These are phyloP conservation scores for Geum urbanum DNA, from an alignment of 306 rosid species.

Conservation along the genomic window DNA sequence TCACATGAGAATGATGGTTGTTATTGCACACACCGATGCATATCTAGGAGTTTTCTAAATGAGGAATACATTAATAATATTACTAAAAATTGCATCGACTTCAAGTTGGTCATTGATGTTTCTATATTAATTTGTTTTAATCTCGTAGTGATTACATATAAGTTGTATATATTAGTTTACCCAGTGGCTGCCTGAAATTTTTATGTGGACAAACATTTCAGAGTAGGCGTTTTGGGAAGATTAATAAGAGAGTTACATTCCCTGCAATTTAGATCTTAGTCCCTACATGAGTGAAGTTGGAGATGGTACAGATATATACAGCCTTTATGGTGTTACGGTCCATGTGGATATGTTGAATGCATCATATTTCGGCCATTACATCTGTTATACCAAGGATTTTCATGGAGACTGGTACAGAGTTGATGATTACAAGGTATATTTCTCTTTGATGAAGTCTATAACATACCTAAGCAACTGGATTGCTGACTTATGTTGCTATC, in stretches of 20 bases:
- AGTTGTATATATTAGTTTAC: constrained; percentile 10
- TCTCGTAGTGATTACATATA: not conserved
- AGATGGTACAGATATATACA: constrained; percentile 63
- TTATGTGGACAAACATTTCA: constrained; percentile 35
- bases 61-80: not conserved
- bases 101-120: constrained; percentile 7
- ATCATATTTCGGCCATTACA: constrained; percentile 90
- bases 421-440: constrained; percentile 76
- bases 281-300: constrained; percentile 84
- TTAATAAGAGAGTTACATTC: constrained; percentile 84
- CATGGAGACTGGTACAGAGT: constrained; percentile 71
- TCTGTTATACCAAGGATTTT: constrained; percentile 85
- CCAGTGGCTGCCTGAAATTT: constrained; percentile 1
- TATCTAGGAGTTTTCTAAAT: not conserved
- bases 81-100: not conserved
- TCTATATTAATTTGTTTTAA: not conserved
- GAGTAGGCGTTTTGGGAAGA: constrained; percentile 96
- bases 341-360: constrained; percentile 97
- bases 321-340: constrained; percentile 85
- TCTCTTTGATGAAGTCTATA: constrained; percentile 10
- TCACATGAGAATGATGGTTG: not conserved
- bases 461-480: constrained; percentile 8
- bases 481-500: constrained; percentile 24
- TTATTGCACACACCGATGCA: not conserved
- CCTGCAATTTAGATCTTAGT: constrained; percentile 79